phyloP scores from a whole-genome alignment of 148 eudicot species.

The Drosera capensis region DNA sequence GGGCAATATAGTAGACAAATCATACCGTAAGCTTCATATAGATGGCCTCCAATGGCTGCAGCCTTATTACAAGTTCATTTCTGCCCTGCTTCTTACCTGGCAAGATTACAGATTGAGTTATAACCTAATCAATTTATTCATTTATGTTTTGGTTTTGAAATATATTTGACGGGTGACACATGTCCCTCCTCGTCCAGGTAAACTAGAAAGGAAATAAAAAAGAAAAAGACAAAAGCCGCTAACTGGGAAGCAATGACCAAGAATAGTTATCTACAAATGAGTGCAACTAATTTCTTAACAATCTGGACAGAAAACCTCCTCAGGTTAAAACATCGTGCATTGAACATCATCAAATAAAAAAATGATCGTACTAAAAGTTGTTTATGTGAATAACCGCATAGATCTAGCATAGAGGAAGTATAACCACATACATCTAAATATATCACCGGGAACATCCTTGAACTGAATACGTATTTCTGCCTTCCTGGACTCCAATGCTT shows the following conservation, averaged over 20 bases:
- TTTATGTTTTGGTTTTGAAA: too few species aligned
- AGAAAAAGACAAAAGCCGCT: too few species aligned
- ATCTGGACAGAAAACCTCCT: too few species aligned
- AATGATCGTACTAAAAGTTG: background rate
- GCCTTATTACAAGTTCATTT: conserved; percentile 86
- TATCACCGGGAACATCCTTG: conserved; percentile 96
- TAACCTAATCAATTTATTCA: background rate
- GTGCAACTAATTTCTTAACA: too few species aligned
- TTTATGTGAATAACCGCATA: background rate
- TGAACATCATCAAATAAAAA: background rate
- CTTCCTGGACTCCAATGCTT: conserved; percentile 74
- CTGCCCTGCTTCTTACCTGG: conserved; percentile 83
- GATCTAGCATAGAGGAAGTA: background rate
- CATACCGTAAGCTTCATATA: conserved; percentile 94
- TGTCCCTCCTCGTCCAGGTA: too few species aligned
- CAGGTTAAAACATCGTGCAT: too few species aligned
- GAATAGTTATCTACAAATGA: too few species aligned
- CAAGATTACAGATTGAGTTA: background rate
- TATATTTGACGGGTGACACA: too few species aligned
- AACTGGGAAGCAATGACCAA: too few species aligned
- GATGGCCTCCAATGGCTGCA: conserved; percentile 85
- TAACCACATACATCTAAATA: conserved; percentile 59
- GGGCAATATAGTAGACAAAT: background rate
- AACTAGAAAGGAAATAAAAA: too few species aligned
- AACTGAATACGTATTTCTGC: conserved; percentile 94